Conservation (phyloP, 495 filamentous ascomycete species). For the Lepraria neglecta region DNA sequence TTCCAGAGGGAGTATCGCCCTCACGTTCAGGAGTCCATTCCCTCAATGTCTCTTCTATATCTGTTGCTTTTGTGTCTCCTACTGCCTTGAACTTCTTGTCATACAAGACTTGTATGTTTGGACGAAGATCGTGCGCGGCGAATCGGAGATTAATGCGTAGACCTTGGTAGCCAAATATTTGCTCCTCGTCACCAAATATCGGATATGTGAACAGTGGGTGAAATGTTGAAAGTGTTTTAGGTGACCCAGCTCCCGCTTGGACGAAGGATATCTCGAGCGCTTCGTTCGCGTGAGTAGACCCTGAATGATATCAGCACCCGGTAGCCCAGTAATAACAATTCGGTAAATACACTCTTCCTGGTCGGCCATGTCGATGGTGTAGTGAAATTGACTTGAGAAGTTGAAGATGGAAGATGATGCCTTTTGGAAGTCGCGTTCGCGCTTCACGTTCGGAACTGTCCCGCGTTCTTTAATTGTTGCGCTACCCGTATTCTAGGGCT, state of each 20-base stretch:
- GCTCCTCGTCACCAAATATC: conserved; percentile 86
- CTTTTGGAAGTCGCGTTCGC: not conserved
- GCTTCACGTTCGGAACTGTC: not conserved
- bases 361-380: conserved; percentile 36
- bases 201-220: conserved; percentile 82
- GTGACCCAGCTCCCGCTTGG: conserved; percentile 47
- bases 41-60: conserved; percentile 59
- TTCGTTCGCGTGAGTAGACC: conserved; percentile 70
- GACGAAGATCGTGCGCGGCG: conserved; percentile 73
- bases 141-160: conserved; percentile 71
- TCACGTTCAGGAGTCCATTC: conserved; percentile 63
- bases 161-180: conserved; percentile 81
- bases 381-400: not conserved
- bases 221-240: conserved; percentile 60
- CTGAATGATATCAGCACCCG: conserved; percentile 35
- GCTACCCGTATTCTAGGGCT: conserved; percentile 9
- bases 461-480: not conserved
- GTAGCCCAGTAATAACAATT: not conserved
- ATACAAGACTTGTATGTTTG: conserved; percentile 64
- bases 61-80: conserved; percentile 61
- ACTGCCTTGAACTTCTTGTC: conserved; percentile 66
- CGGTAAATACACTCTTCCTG: conserved; percentile 47
- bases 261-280: conserved; percentile 66
- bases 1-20: conserved; percentile 15
- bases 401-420: not conserved